phyloP scores from a whole-genome alignment of 2,329 filamentous ascomycete species.

The Lecanicillium sp. region DNA sequence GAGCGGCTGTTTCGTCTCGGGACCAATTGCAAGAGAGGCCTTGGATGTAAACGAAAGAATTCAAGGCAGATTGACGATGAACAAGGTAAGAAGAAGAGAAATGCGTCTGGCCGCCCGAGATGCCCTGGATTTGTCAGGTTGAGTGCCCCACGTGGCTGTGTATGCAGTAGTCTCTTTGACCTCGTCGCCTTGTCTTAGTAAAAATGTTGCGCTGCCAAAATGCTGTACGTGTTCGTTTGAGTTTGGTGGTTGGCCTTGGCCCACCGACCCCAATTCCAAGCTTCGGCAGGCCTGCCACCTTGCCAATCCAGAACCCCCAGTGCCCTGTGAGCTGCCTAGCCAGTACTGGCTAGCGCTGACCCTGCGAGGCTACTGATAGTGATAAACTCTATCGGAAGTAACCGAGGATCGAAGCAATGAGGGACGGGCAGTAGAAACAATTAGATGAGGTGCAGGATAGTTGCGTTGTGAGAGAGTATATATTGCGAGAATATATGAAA shows the following conservation, averaged over 20 bases:
- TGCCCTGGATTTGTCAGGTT: conserved; percentile 13
- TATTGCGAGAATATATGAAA: too few relatives aligned
- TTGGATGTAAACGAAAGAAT: conserved; percentile 7
- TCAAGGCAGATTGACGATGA: conserved; percentile 8
- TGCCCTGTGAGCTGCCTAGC: conserved; percentile 1
- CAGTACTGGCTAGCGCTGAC: not conserved
- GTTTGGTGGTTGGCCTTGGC: not conserved
- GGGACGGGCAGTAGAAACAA: not conserved
- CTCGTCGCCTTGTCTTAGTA: not conserved
- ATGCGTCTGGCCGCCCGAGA: conserved; percentile 3
- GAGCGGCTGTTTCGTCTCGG: not conserved
- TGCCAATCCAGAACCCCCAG: too few relatives aligned
- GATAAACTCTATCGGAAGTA: conserved; percentile 1
- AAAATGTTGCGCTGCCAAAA: conserved; percentile 14
- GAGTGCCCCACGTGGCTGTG: conserved; percentile 14
- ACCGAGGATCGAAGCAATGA: conserved; percentile 1
- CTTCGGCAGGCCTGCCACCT: not conserved
- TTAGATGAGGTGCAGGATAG: not conserved
- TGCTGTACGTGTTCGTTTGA: conserved; percentile 25
- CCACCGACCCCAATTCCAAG: not conserved
- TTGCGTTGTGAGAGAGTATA: not conserved
- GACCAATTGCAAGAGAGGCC: conserved; percentile 7
- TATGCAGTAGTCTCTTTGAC: conserved; percentile 5
- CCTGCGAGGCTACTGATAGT: not conserved
- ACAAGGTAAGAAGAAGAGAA: conserved; percentile 9